Conservation (phyloP, 1,139 yeast species). For the Geotrichum europaeum region DNA sequence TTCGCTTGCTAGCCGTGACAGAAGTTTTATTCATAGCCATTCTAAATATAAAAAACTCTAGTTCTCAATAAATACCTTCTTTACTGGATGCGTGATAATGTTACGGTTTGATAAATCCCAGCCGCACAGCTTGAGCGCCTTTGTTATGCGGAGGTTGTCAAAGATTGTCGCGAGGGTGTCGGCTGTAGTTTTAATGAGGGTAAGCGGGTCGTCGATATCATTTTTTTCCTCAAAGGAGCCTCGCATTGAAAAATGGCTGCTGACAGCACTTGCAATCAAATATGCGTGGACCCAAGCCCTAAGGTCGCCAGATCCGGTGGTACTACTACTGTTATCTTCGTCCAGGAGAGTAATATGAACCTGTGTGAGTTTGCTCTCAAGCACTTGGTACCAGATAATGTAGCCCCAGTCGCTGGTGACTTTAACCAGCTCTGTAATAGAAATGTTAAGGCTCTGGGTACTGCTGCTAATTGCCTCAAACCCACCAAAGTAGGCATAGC, state of each 20-base stretch:
- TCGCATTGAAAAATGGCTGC: neutral
- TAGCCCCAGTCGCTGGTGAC: constrained; percentile 20
- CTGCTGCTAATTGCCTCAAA: constrained; percentile 18
- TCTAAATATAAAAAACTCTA: neutral
- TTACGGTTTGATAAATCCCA: constrained; percentile 24
- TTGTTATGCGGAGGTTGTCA: constrained; percentile 23
- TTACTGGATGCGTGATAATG: constrained; percentile 11
- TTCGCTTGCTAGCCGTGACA: neutral
- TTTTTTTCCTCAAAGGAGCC: neutral
- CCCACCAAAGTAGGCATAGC: constrained; percentile 24
- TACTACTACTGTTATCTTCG: constrained; percentile 5
- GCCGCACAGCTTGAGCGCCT: constrained; percentile 25
- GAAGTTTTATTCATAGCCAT: neutral
- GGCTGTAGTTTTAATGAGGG: constrained; percentile 25
- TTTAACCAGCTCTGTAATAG: constrained; percentile 17
- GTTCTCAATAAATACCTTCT: constrained; percentile 9
- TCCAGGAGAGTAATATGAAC: constrained; percentile 25
- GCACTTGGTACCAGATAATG: constrained; percentile 21
- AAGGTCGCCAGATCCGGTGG: constrained; percentile 22
- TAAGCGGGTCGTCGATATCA: constrained; percentile 17
- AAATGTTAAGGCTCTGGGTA: neutral
- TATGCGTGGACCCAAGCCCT: constrained; percentile 35
- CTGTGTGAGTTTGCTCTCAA: constrained; percentile 12
- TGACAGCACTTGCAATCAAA: constrained; percentile 23
- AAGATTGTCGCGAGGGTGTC: constrained; percentile 24